Percentiles rank a stretch among this genome's conserved stretches.
Evolutionary conservation across 129 eudicot species (phyloP).

Genomic region (Lactuca saligna): DNA sequence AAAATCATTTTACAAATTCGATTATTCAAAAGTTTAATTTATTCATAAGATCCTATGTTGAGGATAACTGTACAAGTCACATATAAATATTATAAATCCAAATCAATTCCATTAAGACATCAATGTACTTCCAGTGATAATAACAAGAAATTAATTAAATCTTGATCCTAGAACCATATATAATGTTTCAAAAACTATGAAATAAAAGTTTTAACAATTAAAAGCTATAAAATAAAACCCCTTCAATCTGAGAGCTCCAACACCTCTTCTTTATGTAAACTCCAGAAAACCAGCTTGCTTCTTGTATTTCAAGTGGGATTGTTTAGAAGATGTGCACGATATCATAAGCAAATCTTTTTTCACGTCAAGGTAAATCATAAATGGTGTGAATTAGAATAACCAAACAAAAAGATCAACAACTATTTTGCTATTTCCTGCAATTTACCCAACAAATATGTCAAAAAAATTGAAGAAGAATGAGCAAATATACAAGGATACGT

Average conservation of each 20-base stretch:
- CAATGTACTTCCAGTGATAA: not conserved
- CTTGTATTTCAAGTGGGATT: not conserved
- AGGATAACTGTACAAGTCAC: not conserved
- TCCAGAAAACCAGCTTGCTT: not conserved
- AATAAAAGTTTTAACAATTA: not conserved
- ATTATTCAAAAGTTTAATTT: too few species aligned
- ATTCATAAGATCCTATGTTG: too few species aligned
- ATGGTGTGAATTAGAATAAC: not conserved
- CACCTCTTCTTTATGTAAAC: conserved; percentile 6
- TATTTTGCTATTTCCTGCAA: not conserved
- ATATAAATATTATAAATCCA: not conserved
- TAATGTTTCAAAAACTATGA: not conserved
- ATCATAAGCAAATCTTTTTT: conserved; percentile 75
- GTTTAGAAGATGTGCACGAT: conserved; percentile 77
- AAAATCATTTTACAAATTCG: too few species aligned
- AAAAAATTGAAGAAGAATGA: not conserved
- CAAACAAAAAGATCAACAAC: not conserved
- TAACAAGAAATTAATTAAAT: not conserved
- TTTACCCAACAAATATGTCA: not conserved
- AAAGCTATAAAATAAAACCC: not conserved
- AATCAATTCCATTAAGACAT: not conserved
- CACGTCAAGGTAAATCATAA: conserved; percentile 51
- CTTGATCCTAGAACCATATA: not conserved
- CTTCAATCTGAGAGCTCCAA: not conserved
- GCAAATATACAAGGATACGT: conserved; percentile 61